Base-by-base conservation (phyloP, 108 stramenopile species). In the Asterionellopsis glacialis region DNA sequence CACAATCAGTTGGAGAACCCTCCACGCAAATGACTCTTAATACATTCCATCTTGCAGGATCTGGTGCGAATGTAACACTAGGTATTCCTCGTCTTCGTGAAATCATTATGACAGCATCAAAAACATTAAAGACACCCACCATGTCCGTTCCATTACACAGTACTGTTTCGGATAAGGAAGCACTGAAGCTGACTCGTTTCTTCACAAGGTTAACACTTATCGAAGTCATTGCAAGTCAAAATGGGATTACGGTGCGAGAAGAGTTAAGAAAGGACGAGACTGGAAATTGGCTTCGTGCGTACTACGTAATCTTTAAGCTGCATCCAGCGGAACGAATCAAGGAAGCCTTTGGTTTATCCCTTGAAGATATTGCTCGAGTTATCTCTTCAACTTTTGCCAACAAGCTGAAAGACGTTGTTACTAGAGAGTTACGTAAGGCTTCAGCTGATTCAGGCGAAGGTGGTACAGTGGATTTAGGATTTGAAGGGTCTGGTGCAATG, bases 11-110 rank as follows among this genome's bases (percentile, higher is more conserved):
- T 51, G 95, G 99, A 11, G 99, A 99, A 70, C 99, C 99, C 4
- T 98, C 97, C 15, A 99, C 99, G 9, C 99, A 99, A 67, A 99
- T 99, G 99, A 99, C 99, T 13, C 87, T 99, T 11, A 99, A 99
- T 76, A 99, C 99, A 7, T 99, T 99, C 67, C 99, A 99, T 59
- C 75, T 99, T 42, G 99, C 99, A 27, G 99, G 99, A 27, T 96
- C 97, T 40, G 99, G 97, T 41, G 99, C 97, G 11, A 99, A 99
- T 75, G 99, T 99, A 49, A 99, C 99, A 13, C 79, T 99, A 22
- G 98, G 99, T 42, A 99, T 99, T 62, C 99, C 99, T 23, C 93
- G 99, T 28, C 66, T 99, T 14, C 76, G 99, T 19, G 99, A 99
- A 81, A 98, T 99, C 48, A 98, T 99, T 60, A 99, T 99, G 99